phyloP scores from a whole-genome alignment of 768 basidiomycete species.

The Boletus reticulatus region DNA sequence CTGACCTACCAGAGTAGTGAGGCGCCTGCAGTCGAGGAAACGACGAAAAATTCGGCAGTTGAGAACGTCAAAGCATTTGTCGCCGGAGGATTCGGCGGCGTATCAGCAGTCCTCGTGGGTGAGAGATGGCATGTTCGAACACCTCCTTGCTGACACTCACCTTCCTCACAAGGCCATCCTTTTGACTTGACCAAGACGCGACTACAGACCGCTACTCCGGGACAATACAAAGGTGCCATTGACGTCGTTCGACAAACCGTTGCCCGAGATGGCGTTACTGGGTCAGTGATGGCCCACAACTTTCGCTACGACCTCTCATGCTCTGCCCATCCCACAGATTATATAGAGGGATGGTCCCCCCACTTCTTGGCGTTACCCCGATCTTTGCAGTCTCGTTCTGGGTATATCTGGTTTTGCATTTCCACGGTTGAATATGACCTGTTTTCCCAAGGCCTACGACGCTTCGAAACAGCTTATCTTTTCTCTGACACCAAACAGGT shows the following conservation, averaged over 20 bases:
- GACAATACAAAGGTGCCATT: slow-evolving; percentile 86
- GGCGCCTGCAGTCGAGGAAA: slow-evolving; percentile 16
- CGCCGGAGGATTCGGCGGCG: slow-evolving; percentile 91
- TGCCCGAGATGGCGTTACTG: slow-evolving; percentile 85
- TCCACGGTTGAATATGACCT: slow-evolving; percentile 1
- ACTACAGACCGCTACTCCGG: slow-evolving; percentile 87
- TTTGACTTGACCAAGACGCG: slow-evolving; percentile 98
- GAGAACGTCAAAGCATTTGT: slow-evolving; percentile 79
- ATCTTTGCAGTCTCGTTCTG: slow-evolving; percentile 99
- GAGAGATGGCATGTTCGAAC: slow-evolving; percentile 24
- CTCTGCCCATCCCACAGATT: slow-evolving; percentile 44
- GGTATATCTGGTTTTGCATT: slow-evolving; percentile 44
- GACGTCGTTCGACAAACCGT: slow-evolving; percentile 92
- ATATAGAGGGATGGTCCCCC: slow-evolving; percentile 93
- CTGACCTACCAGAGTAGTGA: slow-evolving; percentile 23
- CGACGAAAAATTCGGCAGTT: slow-evolving; percentile 26
- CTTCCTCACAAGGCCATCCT: slow-evolving; percentile 70
- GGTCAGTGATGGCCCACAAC: slow-evolving; percentile 47
- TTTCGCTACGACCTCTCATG: neutral
- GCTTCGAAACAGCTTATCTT: slow-evolving; percentile 85
- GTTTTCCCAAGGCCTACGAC: slow-evolving; percentile 75
- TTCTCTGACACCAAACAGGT: slow-evolving; percentile 74
- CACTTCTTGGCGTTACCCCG: slow-evolving; percentile 91
- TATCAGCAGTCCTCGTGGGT: slow-evolving; percentile 88
- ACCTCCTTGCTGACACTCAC: slow-evolving; percentile 5